phyloP scores from a whole-genome alignment of 495 filamentous ascomycete genomes.

The Aspergillus diversus region DNA sequence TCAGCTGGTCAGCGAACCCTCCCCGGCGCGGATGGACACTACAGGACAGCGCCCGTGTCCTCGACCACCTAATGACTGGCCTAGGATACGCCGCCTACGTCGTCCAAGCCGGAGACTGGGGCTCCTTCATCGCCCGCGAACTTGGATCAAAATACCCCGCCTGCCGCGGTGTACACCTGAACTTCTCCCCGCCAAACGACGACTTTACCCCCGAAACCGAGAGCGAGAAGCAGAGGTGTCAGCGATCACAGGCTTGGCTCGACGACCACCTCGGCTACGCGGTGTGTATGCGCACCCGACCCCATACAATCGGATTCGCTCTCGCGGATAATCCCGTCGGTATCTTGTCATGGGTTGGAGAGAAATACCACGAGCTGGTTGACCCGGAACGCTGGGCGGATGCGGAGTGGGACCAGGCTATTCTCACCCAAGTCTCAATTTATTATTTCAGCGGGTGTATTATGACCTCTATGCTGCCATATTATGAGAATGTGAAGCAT shows the following conservation, averaged over 20 bases:
- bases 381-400: constrained; percentile 24
- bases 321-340: constrained; percentile 43
- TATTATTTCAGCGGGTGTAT: constrained; percentile 33
- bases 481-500: constrained; percentile 27
- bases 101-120: not conserved
- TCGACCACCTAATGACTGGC: not conserved
- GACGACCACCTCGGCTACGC: constrained; percentile 19
- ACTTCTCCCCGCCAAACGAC: not conserved
- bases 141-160: not conserved
- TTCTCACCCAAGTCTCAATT: constrained; percentile 34
- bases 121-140: not conserved
- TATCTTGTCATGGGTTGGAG: constrained; percentile 39
- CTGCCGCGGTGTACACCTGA: not conserved
- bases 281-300: constrained; percentile 12
- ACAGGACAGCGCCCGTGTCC: constrained; percentile 1
- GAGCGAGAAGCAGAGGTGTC: not conserved
- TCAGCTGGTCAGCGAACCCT: not conserved
- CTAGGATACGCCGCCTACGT: not conserved
- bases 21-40: not conserved
- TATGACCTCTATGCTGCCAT: constrained; percentile 19
- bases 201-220: not conserved
- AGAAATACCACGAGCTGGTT: constrained; percentile 31
- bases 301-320: constrained; percentile 38
- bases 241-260: constrained; percentile 11
- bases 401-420: constrained; percentile 16